Base-by-base conservation (phyloP, 768 basidiomycete genomes). In the Boletus patriciae region DNA sequence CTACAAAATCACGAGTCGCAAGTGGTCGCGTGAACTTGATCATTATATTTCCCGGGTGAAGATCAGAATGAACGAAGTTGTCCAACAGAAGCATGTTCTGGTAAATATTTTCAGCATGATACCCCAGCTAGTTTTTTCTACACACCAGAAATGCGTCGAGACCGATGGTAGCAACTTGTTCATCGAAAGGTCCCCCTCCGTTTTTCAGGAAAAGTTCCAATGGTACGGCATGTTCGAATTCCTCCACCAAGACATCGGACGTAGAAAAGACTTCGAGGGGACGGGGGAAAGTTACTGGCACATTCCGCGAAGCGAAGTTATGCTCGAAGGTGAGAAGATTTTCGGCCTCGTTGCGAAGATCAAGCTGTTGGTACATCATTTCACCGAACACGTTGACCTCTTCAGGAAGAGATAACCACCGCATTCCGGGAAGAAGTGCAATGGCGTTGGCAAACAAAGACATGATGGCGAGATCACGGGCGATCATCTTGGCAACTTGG, bases 41-140 rank as follows among this genome's bases (percentile, higher is more conserved):
- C 87, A 97, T 91, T 73, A 98, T 95, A 70, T 98, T 98, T 31
- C 96, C 96, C 3, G 92, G 90, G 70, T 92, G 92, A 21, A 93
- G 82, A 68, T 93, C 92, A 4, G 90, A 80, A 70, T 98, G 97
- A 11, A 96, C 94, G 73, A 97, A 99, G 73, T 99, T 98, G 73
- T 99, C 97, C 44, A 99, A 78, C 1, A 99, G 78, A 19, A 99
- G 84, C 97, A 99, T 99, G 75, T 98, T 94, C 93, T 98, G 64
- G 18, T 21, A 36, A 36, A 31, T 18, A 23, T 9, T 19, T 36
- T 60, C 8, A 54, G 38, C 50, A 42, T 36, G 57, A 47, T 51
- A 59, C 41, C 11, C 5, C 33, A 31, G 5, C 21, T 31, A 50
- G 40, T 15, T 41, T 50, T 18, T 43, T 36, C 49, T 45, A 75